Conservation (phyloP, 2,329 filamentous ascomycete genomes). For the Fusarium floridanum region DNA sequence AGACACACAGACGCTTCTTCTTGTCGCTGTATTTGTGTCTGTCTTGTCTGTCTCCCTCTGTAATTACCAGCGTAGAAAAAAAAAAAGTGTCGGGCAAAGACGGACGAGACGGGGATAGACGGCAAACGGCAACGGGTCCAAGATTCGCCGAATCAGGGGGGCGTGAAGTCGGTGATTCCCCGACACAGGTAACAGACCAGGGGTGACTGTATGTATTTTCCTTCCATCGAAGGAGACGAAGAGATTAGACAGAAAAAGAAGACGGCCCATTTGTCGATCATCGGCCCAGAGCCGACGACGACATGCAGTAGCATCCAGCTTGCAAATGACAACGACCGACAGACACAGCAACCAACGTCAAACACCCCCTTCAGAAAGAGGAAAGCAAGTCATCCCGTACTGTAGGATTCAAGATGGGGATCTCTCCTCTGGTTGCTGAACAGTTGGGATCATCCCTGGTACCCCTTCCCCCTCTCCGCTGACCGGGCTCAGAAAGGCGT, state of each 20-base stretch:
- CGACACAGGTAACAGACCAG: neutral
- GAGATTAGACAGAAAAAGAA: neutral
- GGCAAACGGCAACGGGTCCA: neutral
- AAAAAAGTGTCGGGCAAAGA: neutral
- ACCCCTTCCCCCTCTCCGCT: neutral
- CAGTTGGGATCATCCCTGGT: neutral
- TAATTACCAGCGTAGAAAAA: neutral
- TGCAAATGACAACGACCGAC: neutral
- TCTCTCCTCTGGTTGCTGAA: neutral
- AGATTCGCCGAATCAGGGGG: neutral
- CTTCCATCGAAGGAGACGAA: neutral
- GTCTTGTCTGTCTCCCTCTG: neutral
- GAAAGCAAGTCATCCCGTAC: neutral
- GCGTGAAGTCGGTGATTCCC: neutral
- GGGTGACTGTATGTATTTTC: neutral
- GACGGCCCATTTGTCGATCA: neutral
- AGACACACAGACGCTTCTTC: slow-evolving; percentile 36
- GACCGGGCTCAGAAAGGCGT: slow-evolving; percentile 17
- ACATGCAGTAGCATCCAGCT: neutral
- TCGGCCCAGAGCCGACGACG: neutral
- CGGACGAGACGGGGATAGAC: neutral
- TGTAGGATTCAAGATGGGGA: slow-evolving; percentile 6
- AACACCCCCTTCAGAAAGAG: neutral
- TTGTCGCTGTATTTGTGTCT: neutral
- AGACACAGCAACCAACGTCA: neutral